Base-by-base conservation (phyloP, 2,329 filamentous ascomycete species). In the Hymenoscyphus albidus region DNA sequence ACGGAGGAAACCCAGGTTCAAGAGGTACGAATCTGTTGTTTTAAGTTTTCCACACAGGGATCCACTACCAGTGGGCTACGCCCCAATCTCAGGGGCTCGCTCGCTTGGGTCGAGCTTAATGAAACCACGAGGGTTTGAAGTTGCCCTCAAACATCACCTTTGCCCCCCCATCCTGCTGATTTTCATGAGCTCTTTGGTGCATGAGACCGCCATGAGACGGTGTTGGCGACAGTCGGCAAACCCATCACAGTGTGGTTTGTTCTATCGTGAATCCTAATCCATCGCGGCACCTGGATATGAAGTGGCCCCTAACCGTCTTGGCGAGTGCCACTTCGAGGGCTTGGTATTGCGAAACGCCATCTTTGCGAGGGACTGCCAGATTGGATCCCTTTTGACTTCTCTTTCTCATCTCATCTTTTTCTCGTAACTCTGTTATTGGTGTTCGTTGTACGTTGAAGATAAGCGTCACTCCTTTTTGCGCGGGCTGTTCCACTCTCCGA, bases 151-250 rank as follows among this genome's bases (percentile, higher is more conserved):
- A 54, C 22, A 22, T 54, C 48, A 12, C 18, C 9, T 54, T 54
- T 54, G 48, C 48, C 48, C 48, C 27, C 27, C 18, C 48, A 13
- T 54, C 22, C 22, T 22, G 48, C 18, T 54, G 22, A 35, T 4
- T 27, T 22, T 54, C 18, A 9, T 54, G n/a, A 13, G 22, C 22
- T 54, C n/a, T 54, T 22, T 18, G 48, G 48, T 27, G 71, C 72
- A 48, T 68, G 67, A 70, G 61, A 73, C 71, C 67, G 35, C 66
- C 68, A 69, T 72, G 70, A 73, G 69, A 73, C 70, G 63, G 58
- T 66, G 67, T 67, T 64, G 64, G 31, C 64, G 61, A 57, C 61
- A 44, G 27, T 63, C 63, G 61, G 63, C 61, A 64, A 22, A 67
- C 67, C 57, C 48, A 58, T 54, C 38, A 59, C 16, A 48, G 35